A percentile compares a stretch with the other conserved stretches of the same genome.
Evolutionary conservation across 768 basidiomycete genomes (phyloP).

Genomic region (Leccinellum rugosiceps): DNA sequence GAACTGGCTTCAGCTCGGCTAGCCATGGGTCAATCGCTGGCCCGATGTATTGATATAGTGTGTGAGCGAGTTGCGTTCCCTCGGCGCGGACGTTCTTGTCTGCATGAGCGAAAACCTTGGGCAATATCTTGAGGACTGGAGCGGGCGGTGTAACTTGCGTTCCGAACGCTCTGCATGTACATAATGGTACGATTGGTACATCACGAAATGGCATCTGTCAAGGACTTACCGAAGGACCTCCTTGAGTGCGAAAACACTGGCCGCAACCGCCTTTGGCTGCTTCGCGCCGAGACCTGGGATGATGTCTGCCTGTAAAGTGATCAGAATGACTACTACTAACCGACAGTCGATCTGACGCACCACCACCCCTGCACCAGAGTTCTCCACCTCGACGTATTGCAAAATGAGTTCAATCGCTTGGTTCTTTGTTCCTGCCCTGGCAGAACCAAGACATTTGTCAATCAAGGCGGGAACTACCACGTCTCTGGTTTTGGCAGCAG

Average conservation of each 20-base stretch:
- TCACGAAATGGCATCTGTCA: not conserved
- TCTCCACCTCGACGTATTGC: conserved; percentile 93
- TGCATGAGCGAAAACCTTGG: conserved; percentile 91
- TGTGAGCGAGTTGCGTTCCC: conserved; percentile 71
- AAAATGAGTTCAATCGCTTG: conserved; percentile 82
- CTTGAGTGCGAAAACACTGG: conserved; percentile 70
- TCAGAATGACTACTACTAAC: conserved; percentile 21
- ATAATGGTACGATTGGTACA: not conserved
- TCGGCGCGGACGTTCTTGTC: conserved; percentile 96
- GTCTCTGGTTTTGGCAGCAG: conserved; percentile 74
- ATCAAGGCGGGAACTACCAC: conserved; percentile 87
- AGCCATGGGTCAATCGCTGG: conserved; percentile 80
- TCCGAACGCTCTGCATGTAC: conserved; percentile 66
- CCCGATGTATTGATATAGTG: conserved; percentile 85
- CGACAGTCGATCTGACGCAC: conserved; percentile 51
- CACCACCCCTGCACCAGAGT: conserved; percentile 80
- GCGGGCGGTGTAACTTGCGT: conserved; percentile 67
- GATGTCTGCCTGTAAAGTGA: conserved; percentile 61
- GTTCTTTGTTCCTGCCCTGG: conserved; percentile 84
- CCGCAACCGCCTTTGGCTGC: conserved; percentile 91
- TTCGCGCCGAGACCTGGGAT: conserved; percentile 86
- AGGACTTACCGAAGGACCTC: conserved; percentile 75
- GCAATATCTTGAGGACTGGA: conserved; percentile 79
- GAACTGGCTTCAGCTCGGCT: conserved; percentile 91
- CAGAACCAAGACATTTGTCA: conserved; percentile 92